Evolutionary conservation across 176 grass and related monocot genomes (phyloP).

Genomic region (Melocanna baccifera): DNA sequence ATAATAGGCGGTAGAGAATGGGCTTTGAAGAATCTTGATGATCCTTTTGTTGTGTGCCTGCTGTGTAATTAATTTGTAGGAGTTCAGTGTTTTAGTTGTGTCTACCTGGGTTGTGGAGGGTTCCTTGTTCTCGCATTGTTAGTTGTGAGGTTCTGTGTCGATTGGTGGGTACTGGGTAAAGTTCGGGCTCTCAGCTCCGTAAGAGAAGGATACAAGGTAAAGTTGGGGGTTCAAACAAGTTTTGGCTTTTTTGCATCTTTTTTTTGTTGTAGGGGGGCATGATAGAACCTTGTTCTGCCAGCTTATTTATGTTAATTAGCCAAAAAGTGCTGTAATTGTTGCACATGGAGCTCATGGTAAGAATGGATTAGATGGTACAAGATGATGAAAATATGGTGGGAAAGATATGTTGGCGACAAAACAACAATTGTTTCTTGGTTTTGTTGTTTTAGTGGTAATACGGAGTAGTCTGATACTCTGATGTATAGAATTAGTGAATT

Average conservation of each 20-base stretch:
- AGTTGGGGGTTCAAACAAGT: not conserved
- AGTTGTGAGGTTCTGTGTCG: not conserved
- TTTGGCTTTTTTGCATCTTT: not conserved
- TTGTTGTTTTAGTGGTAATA: not conserved
- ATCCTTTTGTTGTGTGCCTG: not conserved
- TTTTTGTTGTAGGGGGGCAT: not conserved
- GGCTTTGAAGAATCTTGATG: no score
- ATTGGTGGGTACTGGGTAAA: not conserved
- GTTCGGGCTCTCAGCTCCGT: not conserved
- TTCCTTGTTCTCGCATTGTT: not conserved
- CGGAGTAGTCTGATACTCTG: not conserved
- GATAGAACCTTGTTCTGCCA: not conserved
- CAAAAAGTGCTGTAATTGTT: not conserved
- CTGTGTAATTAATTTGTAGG: not conserved
- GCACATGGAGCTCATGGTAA: not conserved
- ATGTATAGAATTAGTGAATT: not conserved
- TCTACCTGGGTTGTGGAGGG: not conserved
- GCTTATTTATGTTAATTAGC: not conserved
- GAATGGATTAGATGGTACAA: not conserved
- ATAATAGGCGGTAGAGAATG: not conserved
- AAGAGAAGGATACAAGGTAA: not conserved
- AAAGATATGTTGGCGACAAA: not conserved
- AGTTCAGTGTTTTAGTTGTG: not conserved
- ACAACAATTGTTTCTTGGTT: not conserved
- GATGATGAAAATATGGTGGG: not conserved